Conservation (phyloP, 257 asterid genomes). For the Solanum piurae region DNA sequence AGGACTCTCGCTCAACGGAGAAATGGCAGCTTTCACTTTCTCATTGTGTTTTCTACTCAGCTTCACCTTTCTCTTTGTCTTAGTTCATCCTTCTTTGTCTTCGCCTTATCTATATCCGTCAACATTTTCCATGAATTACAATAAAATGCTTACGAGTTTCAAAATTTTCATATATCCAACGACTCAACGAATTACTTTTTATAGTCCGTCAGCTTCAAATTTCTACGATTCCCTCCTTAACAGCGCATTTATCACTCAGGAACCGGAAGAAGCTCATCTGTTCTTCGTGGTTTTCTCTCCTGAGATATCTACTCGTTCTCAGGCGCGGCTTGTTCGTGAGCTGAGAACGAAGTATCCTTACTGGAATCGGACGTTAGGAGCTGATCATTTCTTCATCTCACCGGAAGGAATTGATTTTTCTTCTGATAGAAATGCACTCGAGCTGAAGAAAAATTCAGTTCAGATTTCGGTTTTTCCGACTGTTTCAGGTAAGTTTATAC, state of each 20-base stretch:
- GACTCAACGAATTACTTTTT: conserved; percentile 20
- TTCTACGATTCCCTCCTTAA: conserved; percentile 48
- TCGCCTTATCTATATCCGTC: conserved; percentile 56
- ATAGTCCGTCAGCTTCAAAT: conserved; percentile 33
- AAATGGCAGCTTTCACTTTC: conserved; percentile 11
- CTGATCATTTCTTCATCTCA: conserved; percentile 72
- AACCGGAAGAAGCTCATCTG: conserved; percentile 67
- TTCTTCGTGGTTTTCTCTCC: conserved; percentile 70
- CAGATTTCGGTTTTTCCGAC: conserved; percentile 73
- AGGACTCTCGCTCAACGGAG: not conserved
- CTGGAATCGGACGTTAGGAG: conserved; percentile 94
- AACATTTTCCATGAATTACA: conserved; percentile 44
- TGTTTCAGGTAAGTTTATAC: conserved; percentile 51
- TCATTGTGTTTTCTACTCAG: conserved; percentile 3
- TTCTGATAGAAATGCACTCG: conserved; percentile 63
- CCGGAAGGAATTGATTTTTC: conserved; percentile 63
- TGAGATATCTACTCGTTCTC: conserved; percentile 46
- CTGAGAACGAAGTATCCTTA: conserved; percentile 40
- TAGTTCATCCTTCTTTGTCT: not conserved
- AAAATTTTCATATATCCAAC: conserved; percentile 61
- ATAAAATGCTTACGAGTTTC: conserved; percentile 51
- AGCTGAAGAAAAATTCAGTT: conserved; percentile 77
- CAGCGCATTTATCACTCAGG: conserved; percentile 45
- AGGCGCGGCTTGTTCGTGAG: conserved; percentile 48
- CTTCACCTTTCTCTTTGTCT: conserved; percentile 7